Evolutionary conservation across 768 basidiomycete genomes (phyloP).

Genomic region (Terana coerulea): DNA sequence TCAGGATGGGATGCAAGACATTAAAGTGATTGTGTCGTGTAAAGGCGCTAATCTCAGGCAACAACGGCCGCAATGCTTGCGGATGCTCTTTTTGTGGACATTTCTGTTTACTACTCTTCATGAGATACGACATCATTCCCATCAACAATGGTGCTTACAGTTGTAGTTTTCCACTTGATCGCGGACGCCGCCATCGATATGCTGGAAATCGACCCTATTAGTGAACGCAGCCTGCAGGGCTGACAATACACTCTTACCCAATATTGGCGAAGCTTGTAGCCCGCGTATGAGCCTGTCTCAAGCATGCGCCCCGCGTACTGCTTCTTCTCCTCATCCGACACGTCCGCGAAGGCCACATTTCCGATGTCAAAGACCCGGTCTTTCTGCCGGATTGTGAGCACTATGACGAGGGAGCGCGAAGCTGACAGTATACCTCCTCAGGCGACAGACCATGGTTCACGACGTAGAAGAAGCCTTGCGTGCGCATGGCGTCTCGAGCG

Average conservation of each 20-base stretch:
- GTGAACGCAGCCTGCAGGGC: too few relatives aligned
- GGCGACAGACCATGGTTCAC: conserved; percentile 28
- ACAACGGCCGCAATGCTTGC: conserved; percentile 41
- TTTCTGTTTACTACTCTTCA: conserved; percentile 44
- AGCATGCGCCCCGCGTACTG: conserved; percentile 30
- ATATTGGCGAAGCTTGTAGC: conserved; percentile 50
- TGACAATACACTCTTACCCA: conserved; percentile 50
- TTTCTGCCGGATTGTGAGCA: conserved; percentile 18
- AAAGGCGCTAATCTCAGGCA: conserved; percentile 51
- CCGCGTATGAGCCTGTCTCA: conserved; percentile 46
- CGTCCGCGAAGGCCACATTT: conserved; percentile 30
- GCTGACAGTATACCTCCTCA: conserved; percentile 17
- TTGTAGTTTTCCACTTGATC: conserved; percentile 69
- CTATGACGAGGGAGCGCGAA: neutral
- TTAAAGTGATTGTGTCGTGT: conserved; percentile 47
- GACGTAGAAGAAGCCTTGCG: conserved; percentile 30
- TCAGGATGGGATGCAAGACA: conserved; percentile 45
- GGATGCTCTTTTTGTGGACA: conserved; percentile 41
- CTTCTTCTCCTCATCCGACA: conserved; percentile 31
- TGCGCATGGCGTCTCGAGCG: conserved; percentile 26
- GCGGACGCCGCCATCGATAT: conserved; percentile 55
- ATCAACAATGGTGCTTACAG: conserved; percentile 32
- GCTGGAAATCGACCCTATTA: too few relatives aligned
- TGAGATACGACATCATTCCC: neutral
- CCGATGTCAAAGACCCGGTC: conserved; percentile 35